A percentile compares a stretch with the other conserved stretches of the same genome.
These are phyloP conservation scores for Fistulifera pelliculosa DNA, from an alignment of 108 stramenopile species.

Conservation along the genomic window DNA sequence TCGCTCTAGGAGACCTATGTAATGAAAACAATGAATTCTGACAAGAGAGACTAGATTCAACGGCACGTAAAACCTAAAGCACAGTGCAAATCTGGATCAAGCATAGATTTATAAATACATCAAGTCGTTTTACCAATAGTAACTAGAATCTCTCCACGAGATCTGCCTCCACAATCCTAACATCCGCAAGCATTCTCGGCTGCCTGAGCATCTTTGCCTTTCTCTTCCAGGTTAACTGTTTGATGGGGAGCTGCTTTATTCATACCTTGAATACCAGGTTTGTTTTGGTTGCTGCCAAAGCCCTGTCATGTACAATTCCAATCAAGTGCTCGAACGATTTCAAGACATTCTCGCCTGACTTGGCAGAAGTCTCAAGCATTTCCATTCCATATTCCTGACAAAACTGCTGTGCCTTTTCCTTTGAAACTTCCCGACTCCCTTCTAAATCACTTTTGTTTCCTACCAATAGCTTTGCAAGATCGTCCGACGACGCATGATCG, in stretches of 20 bases:
- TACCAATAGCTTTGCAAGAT: slow-evolving; percentile 76
- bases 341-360: slow-evolving; percentile 71
- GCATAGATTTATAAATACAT: too few relatives aligned
- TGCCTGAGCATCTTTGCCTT: slow-evolving; percentile 2
- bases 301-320: slow-evolving; percentile 78
- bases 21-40: not conserved
- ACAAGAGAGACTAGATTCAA: not conserved
- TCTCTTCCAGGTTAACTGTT: slow-evolving; percentile 38
- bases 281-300: slow-evolving; percentile 41
- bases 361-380: slow-evolving; percentile 74
- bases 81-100: too few relatives aligned
- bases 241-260: not conserved
- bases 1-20: too few relatives aligned
- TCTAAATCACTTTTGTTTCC: slow-evolving; percentile 86
- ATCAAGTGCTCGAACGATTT: slow-evolving; percentile 79
- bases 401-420: slow-evolving; percentile 69
- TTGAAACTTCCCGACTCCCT: slow-evolving; percentile 56
- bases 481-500: slow-evolving; percentile 75
- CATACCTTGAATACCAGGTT: slow-evolving; percentile 50
- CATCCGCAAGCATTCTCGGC: slow-evolving; percentile 44
- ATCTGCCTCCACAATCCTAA: slow-evolving; percentile 9
- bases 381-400: slow-evolving; percentile 84
- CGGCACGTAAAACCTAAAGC: too few relatives aligned
- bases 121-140: too few relatives aligned
- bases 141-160: not conserved